A percentile compares a stretch with the other conserved stretches of the same genome.
These are phyloP conservation scores for Mucor ambiguus DNA, from an alignment of 371 early-diverging fungal genomes.

Conservation along the genomic window DNA sequence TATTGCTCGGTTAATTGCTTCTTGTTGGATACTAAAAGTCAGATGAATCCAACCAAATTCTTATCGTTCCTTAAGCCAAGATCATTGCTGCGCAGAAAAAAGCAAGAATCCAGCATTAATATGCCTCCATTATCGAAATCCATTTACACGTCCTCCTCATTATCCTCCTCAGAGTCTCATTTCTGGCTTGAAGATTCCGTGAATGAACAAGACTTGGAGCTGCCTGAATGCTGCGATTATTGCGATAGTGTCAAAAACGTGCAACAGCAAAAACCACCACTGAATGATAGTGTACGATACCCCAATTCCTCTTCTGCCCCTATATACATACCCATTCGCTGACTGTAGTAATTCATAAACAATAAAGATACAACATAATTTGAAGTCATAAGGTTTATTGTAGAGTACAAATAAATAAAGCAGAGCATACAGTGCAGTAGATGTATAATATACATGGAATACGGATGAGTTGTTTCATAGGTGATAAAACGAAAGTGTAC, in stretches of 20 bases:
- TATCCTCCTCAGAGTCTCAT: not conserved
- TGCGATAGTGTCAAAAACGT: not conserved
- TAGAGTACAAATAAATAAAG: not conserved
- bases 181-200: not conserved
- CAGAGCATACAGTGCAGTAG: not conserved
- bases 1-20: slow-evolving; percentile 23
- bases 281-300: not conserved
- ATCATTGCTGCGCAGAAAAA: not conserved
- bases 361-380: not conserved
- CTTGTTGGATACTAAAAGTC: slow-evolving; percentile 7
- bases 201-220: not conserved
- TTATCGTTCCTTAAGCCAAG: not conserved
- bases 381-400: not conserved
- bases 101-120: not conserved
- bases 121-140: not conserved
- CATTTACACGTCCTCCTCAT: not conserved
- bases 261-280: not conserved
- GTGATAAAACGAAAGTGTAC: not conserved
- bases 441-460: not conserved
- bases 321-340: not conserved
- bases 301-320: not conserved
- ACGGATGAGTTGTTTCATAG: not conserved
- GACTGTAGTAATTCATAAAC: not conserved
- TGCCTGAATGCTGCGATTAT: not conserved
- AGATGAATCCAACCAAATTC: not conserved